Base-by-base conservation (phyloP, 352 stramenopile species). In the Phytophthora boehmeriae region DNA sequence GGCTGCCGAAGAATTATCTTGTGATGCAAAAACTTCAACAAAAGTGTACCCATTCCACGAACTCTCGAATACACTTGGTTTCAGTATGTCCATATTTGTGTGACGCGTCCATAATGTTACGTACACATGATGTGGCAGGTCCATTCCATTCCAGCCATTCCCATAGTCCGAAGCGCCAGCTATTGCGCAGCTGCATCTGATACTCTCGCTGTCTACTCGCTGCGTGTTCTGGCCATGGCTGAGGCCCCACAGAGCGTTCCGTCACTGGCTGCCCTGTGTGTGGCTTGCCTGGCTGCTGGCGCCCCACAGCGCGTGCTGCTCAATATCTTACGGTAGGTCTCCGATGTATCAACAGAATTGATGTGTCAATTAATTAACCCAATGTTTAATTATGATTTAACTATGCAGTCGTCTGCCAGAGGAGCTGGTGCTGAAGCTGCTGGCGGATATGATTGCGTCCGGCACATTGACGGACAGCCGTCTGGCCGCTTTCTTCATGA, bases 381-480 rank as follows among this genome's bases (percentile, higher is more conserved):
- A 6, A 30, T 30, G 3, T 30, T 30, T 30, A 30, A 8, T 30
- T 30, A 56, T n/a, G n/a, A n/a, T n/a, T 43, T 63, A 47, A 25
- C 8, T 20, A 25, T 44, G 30, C 19, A 95, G 86, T 22, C 82
- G 83, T 5, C 58, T 96, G 4, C 87, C 87, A 9, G 83, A 96
- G 56, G 87, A 96, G 63, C 72, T 96, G 16, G 87, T 90, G 49
- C 83, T 90, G 71, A 87, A 60, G 34, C 53, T 94, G 52, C 54
- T 96, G 39, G 66, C 80, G 28, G 73, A 77, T 42, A 92, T 96
- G 80, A 86, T 92, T 38, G 57, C 68, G 25, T 76, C 76, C 51
- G 86, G 87, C 43, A 89, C 76, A 14, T 69, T 96, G 58, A 94
- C 87, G 45, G 85, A 94, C 70, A 85, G 94, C 71, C 87, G 87